Base-by-base conservation (phyloP, 768 basidiomycete genomes). In the Brasilioporus rufonigricans region DNA sequence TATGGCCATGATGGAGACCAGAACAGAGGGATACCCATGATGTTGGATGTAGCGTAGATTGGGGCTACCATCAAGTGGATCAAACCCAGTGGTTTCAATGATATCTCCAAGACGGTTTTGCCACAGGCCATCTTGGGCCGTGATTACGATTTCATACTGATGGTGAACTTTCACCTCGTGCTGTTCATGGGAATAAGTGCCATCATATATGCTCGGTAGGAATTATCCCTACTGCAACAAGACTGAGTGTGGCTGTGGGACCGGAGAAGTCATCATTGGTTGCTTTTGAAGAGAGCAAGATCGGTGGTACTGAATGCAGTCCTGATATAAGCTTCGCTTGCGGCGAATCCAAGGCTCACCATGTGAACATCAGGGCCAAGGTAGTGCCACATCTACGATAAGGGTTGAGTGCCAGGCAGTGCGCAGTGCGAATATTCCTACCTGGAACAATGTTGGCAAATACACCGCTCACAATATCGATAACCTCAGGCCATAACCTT, bases 21-120 rank as follows among this genome's bases (percentile, higher is more conserved):
- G 19, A 3, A 12, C 29, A 8, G 23, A 19, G 16, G 44, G 18
- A 38, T 49, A 65, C 61, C 57, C 48, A 13, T 55, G 50, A 4
- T 59, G 64, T 23, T 61, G 58, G 11, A 65, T 50, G 33, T 50
- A 63, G 36, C 51, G 59, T 27, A 63, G n/a, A 10, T 63, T 53
- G 6, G 56, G 64, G 19, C 47, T 41, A 24, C 58, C 64, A 21
- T 65, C 64, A 4, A 19, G 21, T 2, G 64, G 53, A 44, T 62
- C 53, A 49, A 62, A 60, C 3, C 58, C 64, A 7, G 36, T 29
- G 26, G 61, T 38, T 38, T 38, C 18, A 11, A 9, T 11, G 19
- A 39, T 21, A 19, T 19, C 38, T n/a, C 38, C 38, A 19, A 19
- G n/a, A 12, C 33, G 12, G 33, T 33, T 5, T 14, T 11, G 33